These are phyloP conservation scores for Adenanthera pavonina DNA, from an alignment of 306 rosid species.

Conservation along the genomic window DNA sequence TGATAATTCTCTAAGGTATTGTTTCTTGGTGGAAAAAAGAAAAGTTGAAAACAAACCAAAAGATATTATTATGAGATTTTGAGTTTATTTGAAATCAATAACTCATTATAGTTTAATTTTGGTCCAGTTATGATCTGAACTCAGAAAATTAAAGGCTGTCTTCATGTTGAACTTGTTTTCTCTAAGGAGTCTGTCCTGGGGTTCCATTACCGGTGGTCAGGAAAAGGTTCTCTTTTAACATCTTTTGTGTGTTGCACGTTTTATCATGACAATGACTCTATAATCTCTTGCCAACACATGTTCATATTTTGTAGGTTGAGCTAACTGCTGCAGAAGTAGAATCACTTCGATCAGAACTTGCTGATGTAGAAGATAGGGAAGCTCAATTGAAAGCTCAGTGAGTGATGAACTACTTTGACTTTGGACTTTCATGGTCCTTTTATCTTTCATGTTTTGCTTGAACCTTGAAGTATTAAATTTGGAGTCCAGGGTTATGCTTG, in stretches of 20 bases:
- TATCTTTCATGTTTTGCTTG: conserved; percentile 20
- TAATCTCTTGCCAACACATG: conserved; percentile 33
- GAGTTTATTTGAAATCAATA: conserved; percentile 39
- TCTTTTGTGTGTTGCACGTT: background rate
- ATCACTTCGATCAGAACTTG: conserved; percentile 81
- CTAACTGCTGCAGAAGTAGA: conserved; percentile 72
- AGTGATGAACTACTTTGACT: conserved; percentile 44
- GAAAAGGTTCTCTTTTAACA: conserved; percentile 64
- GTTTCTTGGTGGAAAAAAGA: conserved; percentile 23
- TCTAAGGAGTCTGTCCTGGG: conserved; percentile 66
- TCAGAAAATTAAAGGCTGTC: conserved; percentile 59
- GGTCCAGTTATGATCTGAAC: conserved; percentile 48
- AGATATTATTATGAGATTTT: conserved; percentile 17
- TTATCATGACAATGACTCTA: conserved; percentile 30
- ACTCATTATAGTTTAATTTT: conserved; percentile 50
- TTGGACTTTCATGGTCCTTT: conserved; percentile 12
- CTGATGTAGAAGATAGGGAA: conserved; percentile 84
- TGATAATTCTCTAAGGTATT: conserved; percentile 49
- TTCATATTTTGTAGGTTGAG: conserved; percentile 60
- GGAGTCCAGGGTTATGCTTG: conserved; percentile 16
- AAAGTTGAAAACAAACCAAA: conserved; percentile 17
- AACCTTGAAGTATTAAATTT: conserved; percentile 25
- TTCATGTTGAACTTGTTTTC: conserved; percentile 73
- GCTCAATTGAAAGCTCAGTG: conserved; percentile 89
- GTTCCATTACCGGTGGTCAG: conserved; percentile 52